These are phyloP conservation scores for Tuber melanosporum DNA, from an alignment of 495 filamentous ascomycete genomes.

Conservation along the genomic window DNA sequence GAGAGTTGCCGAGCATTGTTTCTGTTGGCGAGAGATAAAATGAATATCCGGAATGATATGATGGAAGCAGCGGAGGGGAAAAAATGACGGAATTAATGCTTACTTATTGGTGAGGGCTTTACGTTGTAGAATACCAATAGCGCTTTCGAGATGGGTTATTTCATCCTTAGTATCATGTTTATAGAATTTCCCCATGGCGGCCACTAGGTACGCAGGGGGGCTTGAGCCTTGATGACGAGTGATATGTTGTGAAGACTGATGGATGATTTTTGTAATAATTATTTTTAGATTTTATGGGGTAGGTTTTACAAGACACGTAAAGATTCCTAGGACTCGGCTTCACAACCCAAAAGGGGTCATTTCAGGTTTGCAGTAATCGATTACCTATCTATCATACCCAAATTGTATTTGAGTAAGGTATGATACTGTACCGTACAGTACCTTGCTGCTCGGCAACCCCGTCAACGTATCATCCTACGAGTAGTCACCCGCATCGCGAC, in stretches of 20 bases:
- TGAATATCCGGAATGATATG: not conserved
- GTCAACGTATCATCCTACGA: not conserved
- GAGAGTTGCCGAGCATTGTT: conserved; percentile 41
- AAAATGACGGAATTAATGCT: not conserved
- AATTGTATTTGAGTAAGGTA: not conserved
- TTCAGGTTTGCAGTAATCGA: not conserved
- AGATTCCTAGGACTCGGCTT: too few species aligned
- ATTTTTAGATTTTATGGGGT: not conserved
- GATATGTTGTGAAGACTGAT: not conserved
- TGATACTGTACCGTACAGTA: too few species aligned
- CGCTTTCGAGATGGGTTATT: not conserved
- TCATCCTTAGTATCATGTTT: not conserved
- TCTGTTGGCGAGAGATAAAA: conserved; percentile 36
- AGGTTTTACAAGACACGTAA: not conserved
- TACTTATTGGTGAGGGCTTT: not conserved
- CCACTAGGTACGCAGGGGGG: not conserved
- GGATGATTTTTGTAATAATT: not conserved
- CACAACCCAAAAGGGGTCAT: not conserved
- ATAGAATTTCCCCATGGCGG: not conserved
- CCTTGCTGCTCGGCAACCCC: not conserved
- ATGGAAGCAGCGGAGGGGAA: not conserved
- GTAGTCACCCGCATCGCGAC: not conserved
- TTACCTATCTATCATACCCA: not conserved
- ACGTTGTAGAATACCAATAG: not conserved
- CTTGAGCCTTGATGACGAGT: not conserved